phyloP scores from a whole-genome alignment of 495 filamentous ascomycete genomes.

The Talaromyces stipitatus region DNA sequence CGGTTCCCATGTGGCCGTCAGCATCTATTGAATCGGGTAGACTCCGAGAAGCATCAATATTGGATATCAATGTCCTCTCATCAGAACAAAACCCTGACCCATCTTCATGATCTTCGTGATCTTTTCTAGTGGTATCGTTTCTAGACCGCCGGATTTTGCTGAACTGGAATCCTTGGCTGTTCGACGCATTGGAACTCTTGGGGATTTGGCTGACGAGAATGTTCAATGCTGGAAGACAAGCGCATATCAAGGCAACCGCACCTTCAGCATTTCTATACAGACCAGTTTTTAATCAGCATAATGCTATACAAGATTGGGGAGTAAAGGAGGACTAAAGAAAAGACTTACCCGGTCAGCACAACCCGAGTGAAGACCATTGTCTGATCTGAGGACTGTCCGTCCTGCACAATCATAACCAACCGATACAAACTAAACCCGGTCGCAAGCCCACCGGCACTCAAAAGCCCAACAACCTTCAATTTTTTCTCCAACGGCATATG shows the following conservation, averaged over 20 bases:
- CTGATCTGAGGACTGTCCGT: slow-evolving; percentile 23
- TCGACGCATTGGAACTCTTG: slow-evolving; percentile 13
- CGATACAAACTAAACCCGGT: slow-evolving; percentile 39
- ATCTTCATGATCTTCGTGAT: not conserved
- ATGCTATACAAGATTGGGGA: not conserved
- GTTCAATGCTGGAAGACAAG: slow-evolving; percentile 30
- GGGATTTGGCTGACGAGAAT: slow-evolving; percentile 15
- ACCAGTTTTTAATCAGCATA: not conserved
- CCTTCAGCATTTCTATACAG: slow-evolving; percentile 26
- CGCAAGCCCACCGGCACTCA: slow-evolving; percentile 40
- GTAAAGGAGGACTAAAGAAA: not conserved
- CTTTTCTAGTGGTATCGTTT: not conserved
- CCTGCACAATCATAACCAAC: slow-evolving; percentile 30
- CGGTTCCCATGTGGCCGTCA: not conserved
- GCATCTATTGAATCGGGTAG: not conserved
- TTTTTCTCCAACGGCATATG: slow-evolving; percentile 39
- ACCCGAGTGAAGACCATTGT: slow-evolving; percentile 36
- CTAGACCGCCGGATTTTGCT: slow-evolving; percentile 7
- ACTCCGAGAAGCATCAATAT: not conserved
- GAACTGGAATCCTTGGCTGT: slow-evolving; percentile 12
- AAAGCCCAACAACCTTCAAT: slow-evolving; percentile 35
- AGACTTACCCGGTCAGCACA: slow-evolving; percentile 37
- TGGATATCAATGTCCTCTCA: not conserved
- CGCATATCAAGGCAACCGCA: slow-evolving; percentile 31
- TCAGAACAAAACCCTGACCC: not conserved